Evolutionary conservation across 2,329 filamentous ascomycete genomes (phyloP), one percentile per base, ranked within the genome.

Genomic region (Corynespora cassiicola): DNA sequence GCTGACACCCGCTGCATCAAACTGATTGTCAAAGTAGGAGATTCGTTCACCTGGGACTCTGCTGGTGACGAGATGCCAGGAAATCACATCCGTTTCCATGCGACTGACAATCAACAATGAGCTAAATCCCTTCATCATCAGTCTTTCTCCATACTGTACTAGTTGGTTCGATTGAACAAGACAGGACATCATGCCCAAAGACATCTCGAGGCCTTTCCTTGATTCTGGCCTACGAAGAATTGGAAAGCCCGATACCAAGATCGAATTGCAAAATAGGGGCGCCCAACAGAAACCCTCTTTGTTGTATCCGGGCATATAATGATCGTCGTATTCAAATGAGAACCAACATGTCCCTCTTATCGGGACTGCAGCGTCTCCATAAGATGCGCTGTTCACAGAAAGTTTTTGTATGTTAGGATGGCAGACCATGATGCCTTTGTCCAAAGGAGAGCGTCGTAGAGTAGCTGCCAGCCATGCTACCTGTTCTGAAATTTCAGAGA

Each of bases 51-150:
- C 36, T 5, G 17, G 11, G 4, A 7, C 18, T 8, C n/a, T 8
- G 19, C 30, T 39, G 10, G 11, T 7, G 12, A 23, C 5, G 2
- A 17, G 11, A 22, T 39, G 36, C 36, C 36, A 39, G 1, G 23
- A 2, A n/a, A 34, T n/a, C n/a, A n/a, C n/a, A n/a, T n/a, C n/a
- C n/a, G n/a, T n/a, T n/a, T n/a, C n/a, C n/a, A n/a, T n/a, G n/a
- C n/a, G n/a, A n/a, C n/a, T 33, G 5, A 31, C 36, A 12, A 33
- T 10, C 6, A 33, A 8, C 7, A 39, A 12, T 10, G 25, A 16
- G 7, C 14, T 34, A 19, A 28, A 34, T 12, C 36, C 36, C 21
- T 39, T 39, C 12, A 39, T 33, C 6, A 39, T 33, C 16, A 39
- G 8, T 28, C 22, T 26, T 5, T 39, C 14, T 12, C 27, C 36